Conservation (phyloP, 2,329 filamentous ascomycete genomes). For the Trematosphaeria pertusa region DNA sequence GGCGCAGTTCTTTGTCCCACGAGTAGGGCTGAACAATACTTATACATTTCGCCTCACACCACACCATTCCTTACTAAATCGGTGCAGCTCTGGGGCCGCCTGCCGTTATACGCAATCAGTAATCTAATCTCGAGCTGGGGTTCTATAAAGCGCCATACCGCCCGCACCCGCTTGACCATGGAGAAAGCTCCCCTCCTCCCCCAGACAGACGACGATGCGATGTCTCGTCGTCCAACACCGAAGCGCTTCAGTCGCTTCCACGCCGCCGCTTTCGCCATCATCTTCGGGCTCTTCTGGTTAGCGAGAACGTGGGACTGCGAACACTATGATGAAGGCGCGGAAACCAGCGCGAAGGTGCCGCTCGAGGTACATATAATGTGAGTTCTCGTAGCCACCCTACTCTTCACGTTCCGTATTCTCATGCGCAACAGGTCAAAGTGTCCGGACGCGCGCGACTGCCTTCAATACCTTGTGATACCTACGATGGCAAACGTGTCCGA, state of each 20-base stretch:
- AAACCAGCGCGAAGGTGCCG: conserved; percentile 67
- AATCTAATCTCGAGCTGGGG: too few relatives aligned
- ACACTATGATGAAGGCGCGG: conserved; percentile 29
- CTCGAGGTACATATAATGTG: conserved; percentile 93
- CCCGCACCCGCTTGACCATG: conserved; percentile 21
- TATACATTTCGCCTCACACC: too few relatives aligned
- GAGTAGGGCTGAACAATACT: too few relatives aligned
- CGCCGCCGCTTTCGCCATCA: conserved; percentile 29
- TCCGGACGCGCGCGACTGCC: conserved; percentile 85
- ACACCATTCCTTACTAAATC: not conserved
- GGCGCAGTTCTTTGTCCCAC: too few relatives aligned
- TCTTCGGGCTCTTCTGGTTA: conserved; percentile 43
- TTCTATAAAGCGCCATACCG: too few relatives aligned
- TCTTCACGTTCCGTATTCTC: conserved; percentile 19
- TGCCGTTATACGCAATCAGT: not conserved
- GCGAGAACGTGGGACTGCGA: conserved; percentile 34
- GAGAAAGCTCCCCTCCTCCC: conserved; percentile 43
- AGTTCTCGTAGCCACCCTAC: conserved; percentile 1
- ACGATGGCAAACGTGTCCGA: conserved; percentile 81
- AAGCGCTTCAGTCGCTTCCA: conserved; percentile 33
- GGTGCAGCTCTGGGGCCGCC: not conserved
- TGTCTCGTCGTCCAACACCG: conserved; percentile 24
- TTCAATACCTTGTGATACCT: conserved; percentile 81
- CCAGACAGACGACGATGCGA: conserved; percentile 21
- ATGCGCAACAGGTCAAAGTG: conserved; percentile 69